phyloP scores from a whole-genome alignment of 768 basidiomycete species.

The Candolleomyces aberdarensis region DNA sequence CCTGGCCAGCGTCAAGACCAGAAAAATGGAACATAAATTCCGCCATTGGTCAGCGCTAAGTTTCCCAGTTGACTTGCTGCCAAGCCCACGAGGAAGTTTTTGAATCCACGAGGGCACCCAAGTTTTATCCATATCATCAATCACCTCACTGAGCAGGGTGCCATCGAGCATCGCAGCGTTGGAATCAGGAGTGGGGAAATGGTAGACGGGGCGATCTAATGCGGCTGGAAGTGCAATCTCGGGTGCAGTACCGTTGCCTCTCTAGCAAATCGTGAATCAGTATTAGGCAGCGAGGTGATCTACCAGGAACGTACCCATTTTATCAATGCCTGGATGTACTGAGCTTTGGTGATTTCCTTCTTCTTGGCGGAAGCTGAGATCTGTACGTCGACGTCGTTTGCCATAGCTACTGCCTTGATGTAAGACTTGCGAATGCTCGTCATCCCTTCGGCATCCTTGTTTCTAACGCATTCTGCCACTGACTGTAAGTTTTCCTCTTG shows the following conservation, averaged over 20 bases:
- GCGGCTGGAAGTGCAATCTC: neutral
- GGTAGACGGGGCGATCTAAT: neutral
- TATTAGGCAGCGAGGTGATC: neutral
- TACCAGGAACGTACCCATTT: neutral
- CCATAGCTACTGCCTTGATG: neutral
- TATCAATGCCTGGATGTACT: neutral
- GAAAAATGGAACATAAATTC: neutral
- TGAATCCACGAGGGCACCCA: neutral
- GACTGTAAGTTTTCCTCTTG: neutral
- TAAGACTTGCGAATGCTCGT: neutral
- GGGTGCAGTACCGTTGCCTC: neutral
- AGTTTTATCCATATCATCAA: neutral
- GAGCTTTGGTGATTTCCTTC: neutral
- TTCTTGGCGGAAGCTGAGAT: neutral
- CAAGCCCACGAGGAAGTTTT: neutral
- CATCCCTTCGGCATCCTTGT: neutral
- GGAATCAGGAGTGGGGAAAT: neutral
- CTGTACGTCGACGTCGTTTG: neutral
- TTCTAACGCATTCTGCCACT: neutral
- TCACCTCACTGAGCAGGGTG: neutral
- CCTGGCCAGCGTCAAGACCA: neutral
- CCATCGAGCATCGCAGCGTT: neutral
- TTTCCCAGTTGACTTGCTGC: neutral
- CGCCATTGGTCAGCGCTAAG: neutral
- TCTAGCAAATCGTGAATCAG: neutral